phyloP scores from a whole-genome alignment of 2,329 filamentous ascomycete species.

The Phialophora chinensis region DNA sequence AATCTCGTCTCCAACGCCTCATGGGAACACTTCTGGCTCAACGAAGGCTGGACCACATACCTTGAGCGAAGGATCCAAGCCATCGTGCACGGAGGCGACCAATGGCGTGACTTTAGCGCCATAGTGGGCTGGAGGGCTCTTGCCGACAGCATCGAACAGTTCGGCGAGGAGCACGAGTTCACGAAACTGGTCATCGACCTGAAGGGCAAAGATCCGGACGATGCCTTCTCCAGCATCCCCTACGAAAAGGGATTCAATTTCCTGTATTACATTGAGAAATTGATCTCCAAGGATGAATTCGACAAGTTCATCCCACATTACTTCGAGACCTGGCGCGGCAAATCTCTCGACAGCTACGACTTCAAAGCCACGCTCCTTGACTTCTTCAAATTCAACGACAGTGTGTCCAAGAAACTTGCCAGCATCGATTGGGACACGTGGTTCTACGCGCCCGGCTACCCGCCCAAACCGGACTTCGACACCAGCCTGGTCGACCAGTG shows the following conservation, averaged over 20 bases:
- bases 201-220: conserved; percentile 90
- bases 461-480: conserved; percentile 89
- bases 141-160: conserved; percentile 78
- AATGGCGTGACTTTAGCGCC: conserved; percentile 89
- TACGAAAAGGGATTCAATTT: conserved; percentile 98
- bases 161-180: conserved; percentile 85
- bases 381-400: conserved; percentile 74
- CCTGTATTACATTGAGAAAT: conserved; percentile 84
- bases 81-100: conserved; percentile 73
- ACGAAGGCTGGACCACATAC: conserved; percentile 91
- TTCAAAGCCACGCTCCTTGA: conserved; percentile 87
- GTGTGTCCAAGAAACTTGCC: conserved; percentile 64
- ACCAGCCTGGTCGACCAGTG: conserved; percentile 84
- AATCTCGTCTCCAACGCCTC: conserved; percentile 67
- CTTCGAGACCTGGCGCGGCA: conserved; percentile 81
- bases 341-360: conserved; percentile 90
- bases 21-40: conserved; percentile 64
- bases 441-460: conserved; percentile 87
- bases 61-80: conserved; percentile 84
- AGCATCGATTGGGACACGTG: conserved; percentile 86
- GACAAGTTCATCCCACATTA: conserved; percentile 96
- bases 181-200: conserved; percentile 89
- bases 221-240: conserved; percentile 88
- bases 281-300: conserved; percentile 84
- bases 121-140: conserved; percentile 96